phyloP scores from a whole-genome alignment of 2,329 filamentous ascomycete genomes.

The Fusarium dlaminii region DNA sequence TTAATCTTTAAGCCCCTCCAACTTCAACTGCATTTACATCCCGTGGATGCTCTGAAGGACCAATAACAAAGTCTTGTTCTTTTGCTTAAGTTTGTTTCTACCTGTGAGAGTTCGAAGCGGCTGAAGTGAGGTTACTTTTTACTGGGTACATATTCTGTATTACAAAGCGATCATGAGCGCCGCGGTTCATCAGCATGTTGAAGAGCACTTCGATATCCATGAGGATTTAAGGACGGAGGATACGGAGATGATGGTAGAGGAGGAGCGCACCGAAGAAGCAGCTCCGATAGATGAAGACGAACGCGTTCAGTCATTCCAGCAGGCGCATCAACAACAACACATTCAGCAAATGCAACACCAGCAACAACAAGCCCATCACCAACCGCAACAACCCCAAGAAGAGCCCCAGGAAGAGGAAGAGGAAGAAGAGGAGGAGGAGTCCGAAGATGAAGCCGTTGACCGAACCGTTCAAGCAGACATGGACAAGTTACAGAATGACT shows the following conservation, averaged over 20 bases:
- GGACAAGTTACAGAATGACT: conserved; percentile 81
- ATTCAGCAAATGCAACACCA: conserved; percentile 26
- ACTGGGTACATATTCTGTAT: neutral
- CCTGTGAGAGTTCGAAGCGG: neutral
- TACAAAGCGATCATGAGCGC: conserved; percentile 36
- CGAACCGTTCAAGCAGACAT: conserved; percentile 84
- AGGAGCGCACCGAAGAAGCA: conserved; percentile 44
- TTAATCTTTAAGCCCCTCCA: conserved; percentile 37
- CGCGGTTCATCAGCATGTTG: conserved; percentile 40
- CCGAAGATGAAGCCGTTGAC: conserved; percentile 72
- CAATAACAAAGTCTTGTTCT: conserved; percentile 6
- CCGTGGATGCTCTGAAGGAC: conserved; percentile 5
- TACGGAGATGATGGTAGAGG: conserved; percentile 60
- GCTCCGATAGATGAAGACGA: conserved; percentile 35
- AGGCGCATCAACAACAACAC: conserved; percentile 28
- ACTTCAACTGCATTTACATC: conserved; percentile 10
- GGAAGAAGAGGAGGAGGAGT: conserved; percentile 54
- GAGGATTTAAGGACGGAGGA: conserved; percentile 62
- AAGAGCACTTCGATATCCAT: conserved; percentile 58
- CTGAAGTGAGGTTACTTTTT: neutral
- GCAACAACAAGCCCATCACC: conserved; percentile 17
- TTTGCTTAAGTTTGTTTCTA: neutral
- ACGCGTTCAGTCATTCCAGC: conserved; percentile 40
- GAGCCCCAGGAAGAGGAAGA: conserved; percentile 49
- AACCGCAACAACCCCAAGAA: conserved; percentile 17